phyloP scores from a whole-genome alignment of 345 rosid genomes.

The Brassica napus region DNA sequence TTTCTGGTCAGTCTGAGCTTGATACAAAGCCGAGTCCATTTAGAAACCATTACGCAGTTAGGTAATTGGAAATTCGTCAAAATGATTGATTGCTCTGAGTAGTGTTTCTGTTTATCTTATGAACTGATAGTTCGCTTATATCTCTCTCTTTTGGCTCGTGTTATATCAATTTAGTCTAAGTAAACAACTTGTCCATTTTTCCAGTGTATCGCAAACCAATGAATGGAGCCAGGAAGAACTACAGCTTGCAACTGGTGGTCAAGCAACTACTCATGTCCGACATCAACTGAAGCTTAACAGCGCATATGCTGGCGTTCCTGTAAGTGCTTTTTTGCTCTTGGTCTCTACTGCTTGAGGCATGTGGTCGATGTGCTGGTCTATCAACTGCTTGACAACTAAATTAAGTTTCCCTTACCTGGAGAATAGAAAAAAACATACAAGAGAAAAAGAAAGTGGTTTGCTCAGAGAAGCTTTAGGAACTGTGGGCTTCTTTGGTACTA shows the following conservation, averaged over 20 bases:
- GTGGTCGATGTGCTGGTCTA: too few relatives aligned
- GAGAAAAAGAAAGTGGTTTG: not conserved
- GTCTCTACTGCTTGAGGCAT: not conserved
- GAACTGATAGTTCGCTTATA: not conserved
- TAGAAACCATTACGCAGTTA: slow-evolving; percentile 33
- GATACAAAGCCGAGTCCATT: slow-evolving; percentile 36
- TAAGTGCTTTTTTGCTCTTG: slow-evolving; percentile 41
- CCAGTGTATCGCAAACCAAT: slow-evolving; percentile 36
- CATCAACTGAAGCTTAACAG: slow-evolving; percentile 70
- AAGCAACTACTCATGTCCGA: slow-evolving; percentile 48
- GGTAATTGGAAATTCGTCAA: slow-evolving; percentile 37
- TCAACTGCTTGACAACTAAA: too few relatives aligned
- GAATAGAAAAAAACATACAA: not conserved
- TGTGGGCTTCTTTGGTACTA: not conserved
- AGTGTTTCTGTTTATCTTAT: not conserved
- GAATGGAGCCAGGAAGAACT: slow-evolving; percentile 76
- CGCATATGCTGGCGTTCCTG: slow-evolving; percentile 78
- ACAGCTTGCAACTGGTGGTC: slow-evolving; percentile 67
- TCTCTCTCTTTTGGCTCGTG: not conserved
- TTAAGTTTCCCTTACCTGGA: too few relatives aligned
- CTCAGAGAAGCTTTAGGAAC: too few relatives aligned
- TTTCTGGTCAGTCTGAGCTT: slow-evolving; percentile 64
- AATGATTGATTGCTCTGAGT: slow-evolving; percentile 9
- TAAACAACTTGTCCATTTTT: slow-evolving; percentile 6
- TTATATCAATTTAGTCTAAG: slow-evolving; percentile 12